Base-by-base conservation (phyloP, 1,284 basidiomycete genomes). In the Leucoagaricus sp. region DNA sequence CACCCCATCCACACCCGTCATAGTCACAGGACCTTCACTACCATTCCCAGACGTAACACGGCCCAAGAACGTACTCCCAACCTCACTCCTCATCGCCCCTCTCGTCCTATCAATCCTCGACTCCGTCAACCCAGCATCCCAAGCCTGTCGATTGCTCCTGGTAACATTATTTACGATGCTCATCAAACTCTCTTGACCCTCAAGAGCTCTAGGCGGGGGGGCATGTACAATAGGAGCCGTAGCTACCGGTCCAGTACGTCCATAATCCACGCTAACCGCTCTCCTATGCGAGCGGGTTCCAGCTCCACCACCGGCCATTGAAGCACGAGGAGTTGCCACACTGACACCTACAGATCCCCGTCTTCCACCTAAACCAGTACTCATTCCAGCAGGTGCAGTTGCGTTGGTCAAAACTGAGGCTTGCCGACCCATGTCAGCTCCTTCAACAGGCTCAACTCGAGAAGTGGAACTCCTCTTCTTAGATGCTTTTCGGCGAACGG, bases 121-220 rank as follows among this genome's bases (percentile, higher is more conserved):
- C 38, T 58, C 60, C 42, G 55, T 61, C 61, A 59, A 50, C 55
- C 53, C 59, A 41, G 49, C 55, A n/a, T 61, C 52, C 29, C 62
- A 53, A 29, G 33, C 68, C 9, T 71, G 61, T 28, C 71, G 60
- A 60, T 81, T 80, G 52, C 69, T 69, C 42, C 73, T 74, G 9
- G 84, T 68, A 33, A 87, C 81, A 58, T 76, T 80, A 62, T 87
- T 85, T 4, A 89, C 82, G 60, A 89, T 83, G 62, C 80, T 84
- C 85, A 89, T 84, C 64, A 89, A 68, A 45, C 80, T 87, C 45
- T 70, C 61, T 34, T 57, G 55, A 9, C n/a, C n/a, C n/a, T n/a
- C n/a, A n/a, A 48, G 38, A 19, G 17, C 17, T 44, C 36, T 21
- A 15, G 36, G 33, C 45, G 6, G 31, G 4, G 29, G 29, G 21